Percentiles rank a stretch among this genome's conserved stretches.
Conservation (phyloP, 176 grass and related monocot genomes). For the Lolium rigidum region DNA sequence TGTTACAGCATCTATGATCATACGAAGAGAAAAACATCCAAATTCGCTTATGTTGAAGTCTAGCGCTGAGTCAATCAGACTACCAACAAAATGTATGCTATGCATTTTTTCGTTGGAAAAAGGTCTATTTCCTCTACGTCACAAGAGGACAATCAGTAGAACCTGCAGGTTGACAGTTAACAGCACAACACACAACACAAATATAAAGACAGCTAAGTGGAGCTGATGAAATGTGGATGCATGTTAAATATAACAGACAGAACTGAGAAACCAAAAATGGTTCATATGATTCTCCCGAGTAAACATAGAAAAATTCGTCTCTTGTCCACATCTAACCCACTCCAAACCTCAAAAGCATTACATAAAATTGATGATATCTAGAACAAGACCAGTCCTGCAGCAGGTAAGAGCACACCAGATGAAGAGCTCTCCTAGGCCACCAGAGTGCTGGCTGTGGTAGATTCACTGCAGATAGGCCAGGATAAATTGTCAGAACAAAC, state of each 20-base stretch:
- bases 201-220: not conserved
- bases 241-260: conserved; percentile 41
- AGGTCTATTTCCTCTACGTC: too few relatives aligned
- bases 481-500: not conserved
- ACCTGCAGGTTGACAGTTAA: not conserved
- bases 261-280: conserved; percentile 51
- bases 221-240: conserved; percentile 25
- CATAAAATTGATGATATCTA: conserved; percentile 47
- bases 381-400: conserved; percentile 31
- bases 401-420: conserved; percentile 6
- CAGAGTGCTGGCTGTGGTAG: conserved; percentile 79
- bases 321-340: conserved; percentile 51
- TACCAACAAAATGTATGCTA: too few relatives aligned
- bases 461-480: conserved; percentile 57
- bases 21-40: too few relatives aligned
- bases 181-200: not conserved
- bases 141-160: not conserved
- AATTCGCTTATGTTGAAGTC: too few relatives aligned
- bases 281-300: conserved; percentile 46
- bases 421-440: conserved; percentile 63
- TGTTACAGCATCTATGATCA: too few relatives aligned
- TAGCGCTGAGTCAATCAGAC: too few relatives aligned
- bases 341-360: conserved; percentile 48
- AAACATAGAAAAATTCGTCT: conserved; percentile 54
- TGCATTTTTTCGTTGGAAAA: too few relatives aligned